phyloP scores from a whole-genome alignment of 768 basidiomycete genomes.

The Kwoniella sp. region DNA sequence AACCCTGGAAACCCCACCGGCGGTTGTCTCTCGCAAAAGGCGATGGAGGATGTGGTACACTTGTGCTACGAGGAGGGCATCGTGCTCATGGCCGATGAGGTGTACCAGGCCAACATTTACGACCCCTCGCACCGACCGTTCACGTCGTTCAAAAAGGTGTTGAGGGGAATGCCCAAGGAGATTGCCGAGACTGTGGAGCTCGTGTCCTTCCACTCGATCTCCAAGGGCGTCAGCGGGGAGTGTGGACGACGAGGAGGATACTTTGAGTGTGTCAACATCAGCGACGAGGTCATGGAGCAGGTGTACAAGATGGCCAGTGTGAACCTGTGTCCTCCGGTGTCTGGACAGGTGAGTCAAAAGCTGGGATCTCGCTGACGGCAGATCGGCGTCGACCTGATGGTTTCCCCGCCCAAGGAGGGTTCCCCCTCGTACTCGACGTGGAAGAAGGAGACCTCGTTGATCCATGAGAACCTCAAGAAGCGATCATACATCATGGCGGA shows the following conservation, averaged over 20 bases:
- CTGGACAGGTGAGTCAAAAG: conserved; percentile 55
- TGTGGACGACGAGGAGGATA: conserved; percentile 97
- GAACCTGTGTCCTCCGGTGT: conserved; percentile 78
- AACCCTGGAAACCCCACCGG: conserved; percentile 99
- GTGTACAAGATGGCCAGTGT: conserved; percentile 97
- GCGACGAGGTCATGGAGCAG: conserved; percentile 69
- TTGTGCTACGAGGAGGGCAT: conserved; percentile 80
- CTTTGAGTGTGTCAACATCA: conserved; percentile 84
- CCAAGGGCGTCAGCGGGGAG: conserved; percentile 92
- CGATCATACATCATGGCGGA: conserved; percentile 58
- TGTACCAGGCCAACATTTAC: conserved; percentile 95
- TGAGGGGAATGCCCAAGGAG: conserved; percentile 63
- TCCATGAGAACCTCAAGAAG: conserved; percentile 58
- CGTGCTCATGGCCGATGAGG: conserved; percentile 92
- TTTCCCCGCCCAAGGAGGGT: conserved; percentile 77
- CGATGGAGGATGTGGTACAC: conserved; percentile 70
- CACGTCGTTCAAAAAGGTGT: conserved; percentile 87
- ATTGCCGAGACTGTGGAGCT: conserved; percentile 59
- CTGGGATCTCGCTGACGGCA: conserved; percentile 51
- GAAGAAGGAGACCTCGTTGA: conserved; percentile 75
- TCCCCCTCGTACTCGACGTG: conserved; percentile 72
- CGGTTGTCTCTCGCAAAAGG: conserved; percentile 65
- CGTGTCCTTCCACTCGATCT: conserved; percentile 95
- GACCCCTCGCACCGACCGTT: conserved; percentile 63
- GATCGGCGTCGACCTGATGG: conserved; percentile 88